phyloP scores from a whole-genome alignment of 2,329 filamentous ascomycete genomes.

The Cytospora chrysosperma region DNA sequence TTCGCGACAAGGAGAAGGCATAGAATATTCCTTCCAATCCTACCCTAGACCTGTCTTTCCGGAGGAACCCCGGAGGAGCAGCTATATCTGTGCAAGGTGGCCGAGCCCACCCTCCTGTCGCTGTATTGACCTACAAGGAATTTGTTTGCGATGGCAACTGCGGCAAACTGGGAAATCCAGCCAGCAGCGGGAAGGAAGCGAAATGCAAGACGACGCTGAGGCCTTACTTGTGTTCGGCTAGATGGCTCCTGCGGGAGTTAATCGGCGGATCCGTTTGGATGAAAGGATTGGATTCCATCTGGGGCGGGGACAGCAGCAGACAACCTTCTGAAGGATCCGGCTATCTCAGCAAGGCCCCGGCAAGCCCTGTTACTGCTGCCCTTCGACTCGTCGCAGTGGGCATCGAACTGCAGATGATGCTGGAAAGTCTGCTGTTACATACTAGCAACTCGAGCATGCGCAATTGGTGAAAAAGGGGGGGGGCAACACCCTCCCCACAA shows the following conservation, averaged over 20 bases:
- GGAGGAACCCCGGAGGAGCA: too few relatives aligned
- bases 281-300: background rate
- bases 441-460: background rate
- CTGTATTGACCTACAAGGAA: background rate
- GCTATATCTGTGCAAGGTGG: background rate
- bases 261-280: background rate
- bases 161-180: background rate
- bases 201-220: background rate
- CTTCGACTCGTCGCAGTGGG: background rate
- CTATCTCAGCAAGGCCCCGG: conserved; percentile 11
- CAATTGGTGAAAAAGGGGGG: too few relatives aligned
- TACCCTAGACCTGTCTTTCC: background rate
- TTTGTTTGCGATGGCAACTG: background rate
- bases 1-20: background rate
- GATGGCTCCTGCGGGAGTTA: background rate
- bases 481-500: too few relatives aligned
- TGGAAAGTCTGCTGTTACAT: background rate
- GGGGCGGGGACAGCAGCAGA: conserved; percentile 1
- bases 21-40: background rate
- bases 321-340: conserved; percentile 7
- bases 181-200: background rate
- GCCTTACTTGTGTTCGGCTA: background rate
- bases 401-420: background rate
- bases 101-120: background rate
- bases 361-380: background rate